Evolutionary conservation across 23 red algal genomes (phyloP), one percentile per base, ranked within the genome.

Genomic region (Gracilaria vermiculophylla): DNA sequence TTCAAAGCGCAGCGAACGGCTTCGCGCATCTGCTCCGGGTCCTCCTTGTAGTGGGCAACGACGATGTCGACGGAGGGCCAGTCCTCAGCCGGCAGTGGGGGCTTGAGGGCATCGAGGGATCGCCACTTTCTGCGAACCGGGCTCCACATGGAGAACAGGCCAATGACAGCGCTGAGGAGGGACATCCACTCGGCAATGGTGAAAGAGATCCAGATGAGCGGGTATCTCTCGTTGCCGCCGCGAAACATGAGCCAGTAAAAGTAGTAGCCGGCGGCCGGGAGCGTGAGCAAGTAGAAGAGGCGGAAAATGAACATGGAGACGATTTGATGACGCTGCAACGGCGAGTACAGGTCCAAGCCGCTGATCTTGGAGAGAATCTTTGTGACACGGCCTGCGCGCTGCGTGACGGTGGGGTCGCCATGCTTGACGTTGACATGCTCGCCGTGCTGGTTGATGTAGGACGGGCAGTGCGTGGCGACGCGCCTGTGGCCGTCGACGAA

Each of bases 251-350:
- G 73, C 90, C 90, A 93, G 58, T 93, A 93, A 42, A 93, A 86
- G 80, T 93, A 93, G 42, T 86, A 93, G 24, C 21, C 66, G 29
- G 58, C 90, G 2, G 81, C 79, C 11, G 90, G 90, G 53, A 93
- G 67, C 10, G 81, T 93, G 42, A 85, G 62, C 14, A 93, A 11
- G 55, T 93, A 93, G 25, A 93, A 93, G 31, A 93, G 12, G 43
- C 90, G 79, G 70, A 93, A 93, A 69, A 93, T 69, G 49, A 93
- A 48, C 90, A 93, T 93, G 69, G 90, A 93, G 8, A 71, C 79
- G 31, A 78, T 71, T 54, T 93, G 67, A 8, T 75, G 69, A 17
- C 54, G 45, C 21, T 79, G 71, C 45, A 93, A 93, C 13, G 69
- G 80, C n/a, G 90, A 93, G 55, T 93, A 93, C 3, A 93, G 39